Evolutionary conservation across 495 filamentous ascomycete genomes (phyloP), one percentile per base, ranked within the genome.

Genomic region (Usnea hakonensis): DNA sequence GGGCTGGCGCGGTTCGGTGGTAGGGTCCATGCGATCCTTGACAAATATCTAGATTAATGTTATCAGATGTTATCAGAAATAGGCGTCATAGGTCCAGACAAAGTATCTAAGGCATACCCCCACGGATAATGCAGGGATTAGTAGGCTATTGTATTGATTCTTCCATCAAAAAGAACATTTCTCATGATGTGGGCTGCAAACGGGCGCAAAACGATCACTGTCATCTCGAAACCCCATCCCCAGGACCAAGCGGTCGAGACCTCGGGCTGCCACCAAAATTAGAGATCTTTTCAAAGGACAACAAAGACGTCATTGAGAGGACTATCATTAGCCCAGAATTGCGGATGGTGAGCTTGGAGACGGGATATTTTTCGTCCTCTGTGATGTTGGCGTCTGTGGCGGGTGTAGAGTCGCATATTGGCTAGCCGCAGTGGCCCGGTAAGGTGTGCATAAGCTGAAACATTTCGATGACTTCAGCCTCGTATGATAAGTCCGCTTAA

Each of bases 311-410:
- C 32, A 19, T 43, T n/a, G 23, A 21, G 26, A 60, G 46, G 40
- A 44, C 46, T 14, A 55, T 35, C 33, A 21, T 30, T 26, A 38
- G 43, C 10, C 43, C 30, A 35, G 37, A 54, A 30, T n/a, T n/a
- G n/a, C 28, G 41, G 56, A 48, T 35, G 57, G 30, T 36, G 32
- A 38, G 63, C 35, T 40, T 52, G 52, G 48, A 36, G 36, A 28
- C 52, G 53, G 64, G 37, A 55, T 43, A 57, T n/a, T 64, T 58
- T 63, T 13, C 37, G n/a, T 37, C 66, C 66, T 64, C 40, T 68
- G 19, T 64, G 57, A 28, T 66, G n/a, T 32, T 53, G 48, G 66
- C 66, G 66, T 68, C 61, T 68, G 57, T 66, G 66, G 66, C 66
- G 66, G 66, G 60, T 68, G 61, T 57, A 63, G 43, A 53, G 43